A percentile compares a stretch with the other conserved stretches of the same genome.
Conservation (phyloP, 768 basidiomycete genomes). For the Psilocybe subaeruginosa region DNA sequence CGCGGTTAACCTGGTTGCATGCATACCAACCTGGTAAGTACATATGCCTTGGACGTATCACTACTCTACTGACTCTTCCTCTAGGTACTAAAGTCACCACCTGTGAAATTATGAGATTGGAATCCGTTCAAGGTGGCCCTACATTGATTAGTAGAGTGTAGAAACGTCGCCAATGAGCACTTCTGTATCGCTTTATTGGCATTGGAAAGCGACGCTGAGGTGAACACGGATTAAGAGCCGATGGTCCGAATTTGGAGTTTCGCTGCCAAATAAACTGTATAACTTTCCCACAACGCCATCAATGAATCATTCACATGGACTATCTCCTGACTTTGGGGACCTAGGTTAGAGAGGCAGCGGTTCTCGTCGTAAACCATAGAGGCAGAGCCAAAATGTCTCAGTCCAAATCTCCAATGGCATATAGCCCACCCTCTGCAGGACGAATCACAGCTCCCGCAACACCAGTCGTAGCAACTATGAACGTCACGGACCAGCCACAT, state of each 20-base stretch:
- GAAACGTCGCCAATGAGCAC: too few relatives aligned
- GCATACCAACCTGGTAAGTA: too few relatives aligned
- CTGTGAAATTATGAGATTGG: too few relatives aligned
- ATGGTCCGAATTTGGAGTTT: not conserved
- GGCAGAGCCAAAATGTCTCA: not conserved
- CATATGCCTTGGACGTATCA: too few relatives aligned
- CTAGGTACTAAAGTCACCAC: too few relatives aligned
- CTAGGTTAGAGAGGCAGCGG: not conserved
- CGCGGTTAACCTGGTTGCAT: too few relatives aligned
- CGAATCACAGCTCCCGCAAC: conserved; percentile 8
- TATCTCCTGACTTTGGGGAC: not conserved
- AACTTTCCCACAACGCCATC: not conserved
- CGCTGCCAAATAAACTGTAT: not conserved
- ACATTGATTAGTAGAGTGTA: too few relatives aligned
- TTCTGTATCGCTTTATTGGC: too few relatives aligned
- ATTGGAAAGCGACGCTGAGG: too few relatives aligned
- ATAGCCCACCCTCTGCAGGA: not conserved
- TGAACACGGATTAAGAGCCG: too few relatives aligned
- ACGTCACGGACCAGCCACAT: conserved; percentile 46
- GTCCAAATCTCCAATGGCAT: not conserved
- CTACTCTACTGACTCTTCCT: too few relatives aligned
- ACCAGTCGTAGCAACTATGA: conserved; percentile 1
- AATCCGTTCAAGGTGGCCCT: too few relatives aligned
- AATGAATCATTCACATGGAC: not conserved
- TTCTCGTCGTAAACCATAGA: not conserved